Conservation (phyloP, 371 early-diverging fungal genomes). For the Mortierella sp. region DNA sequence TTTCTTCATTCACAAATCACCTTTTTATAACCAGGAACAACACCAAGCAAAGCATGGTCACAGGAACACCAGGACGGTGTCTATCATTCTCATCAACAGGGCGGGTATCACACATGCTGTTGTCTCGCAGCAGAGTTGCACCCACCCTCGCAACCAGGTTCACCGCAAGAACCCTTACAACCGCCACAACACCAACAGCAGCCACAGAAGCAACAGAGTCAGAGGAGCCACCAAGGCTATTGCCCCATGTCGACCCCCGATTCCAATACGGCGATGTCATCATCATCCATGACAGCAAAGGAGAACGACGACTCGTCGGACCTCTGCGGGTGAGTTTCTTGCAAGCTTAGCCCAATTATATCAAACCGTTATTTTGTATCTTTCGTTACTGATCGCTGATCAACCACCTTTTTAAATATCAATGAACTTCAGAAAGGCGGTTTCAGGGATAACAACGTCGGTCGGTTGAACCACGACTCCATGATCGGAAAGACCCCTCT, state of each 20-base stretch:
- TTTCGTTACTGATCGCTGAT: neutral
- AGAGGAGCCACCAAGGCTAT: neutral
- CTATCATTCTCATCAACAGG: neutral
- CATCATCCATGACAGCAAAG: conserved; percentile 35
- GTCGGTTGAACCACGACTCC: conserved; percentile 62
- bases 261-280: conserved; percentile 56
- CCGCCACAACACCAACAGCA: neutral
- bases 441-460: conserved; percentile 53
- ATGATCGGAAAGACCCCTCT: conserved; percentile 68
- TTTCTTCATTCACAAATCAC: neutral
- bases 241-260: conserved; percentile 37
- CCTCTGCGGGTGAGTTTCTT: conserved; percentile 30
- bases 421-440: conserved; percentile 21
- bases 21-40: neutral
- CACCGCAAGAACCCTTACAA: neutral
- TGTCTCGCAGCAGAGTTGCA: neutral
- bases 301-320: conserved; percentile 44
- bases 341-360: neutral
- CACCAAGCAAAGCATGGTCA: neutral
- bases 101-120: neutral
- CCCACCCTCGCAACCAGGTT: neutral
- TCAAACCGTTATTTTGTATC: neutral
- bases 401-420: neutral
- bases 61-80: conserved; percentile 8
- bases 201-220: neutral